These are phyloP conservation scores for Phlegmacium glaucopus DNA, from an alignment of 768 basidiomycete species.

Conservation along the genomic window DNA sequence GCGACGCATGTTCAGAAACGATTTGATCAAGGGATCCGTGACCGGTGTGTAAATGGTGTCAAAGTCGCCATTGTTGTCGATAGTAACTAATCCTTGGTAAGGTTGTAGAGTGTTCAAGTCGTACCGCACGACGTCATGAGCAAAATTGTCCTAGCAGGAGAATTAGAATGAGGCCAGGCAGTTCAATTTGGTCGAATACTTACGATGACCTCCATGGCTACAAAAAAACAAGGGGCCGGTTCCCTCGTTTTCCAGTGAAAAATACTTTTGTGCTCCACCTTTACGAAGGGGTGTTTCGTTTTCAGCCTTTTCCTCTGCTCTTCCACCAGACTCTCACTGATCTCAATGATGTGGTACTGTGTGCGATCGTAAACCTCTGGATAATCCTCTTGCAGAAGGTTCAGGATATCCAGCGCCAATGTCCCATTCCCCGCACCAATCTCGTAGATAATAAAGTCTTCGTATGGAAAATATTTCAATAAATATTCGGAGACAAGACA, in stretches of 20 bases:
- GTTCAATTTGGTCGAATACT: constrained; percentile 29
- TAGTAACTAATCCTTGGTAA: constrained; percentile 76
- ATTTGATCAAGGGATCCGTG: constrained; percentile 78
- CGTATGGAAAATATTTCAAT: constrained; percentile 92
- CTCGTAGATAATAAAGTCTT: constrained; percentile 95
- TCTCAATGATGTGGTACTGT: constrained; percentile 93
- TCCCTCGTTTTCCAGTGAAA: constrained; percentile 81
- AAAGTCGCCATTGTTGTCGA: constrained; percentile 82
- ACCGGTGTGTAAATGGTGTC: constrained; percentile 79
- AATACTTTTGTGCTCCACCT: constrained; percentile 71
- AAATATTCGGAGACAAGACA: constrained; percentile 92
- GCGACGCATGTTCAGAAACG: constrained; percentile 70
- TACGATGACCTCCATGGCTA: constrained; percentile 95
- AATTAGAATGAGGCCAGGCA: background rate
- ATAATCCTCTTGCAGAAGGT: constrained; percentile 70
- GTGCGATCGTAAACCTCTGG: constrained; percentile 94
- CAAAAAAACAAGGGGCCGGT: constrained; percentile 83
- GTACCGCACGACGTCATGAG: constrained; percentile 93
- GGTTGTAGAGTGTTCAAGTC: constrained; percentile 77
- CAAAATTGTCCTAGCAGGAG: constrained; percentile 80
- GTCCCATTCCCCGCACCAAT: constrained; percentile 98
- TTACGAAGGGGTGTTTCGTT: constrained; percentile 61
- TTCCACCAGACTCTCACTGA: constrained; percentile 73
- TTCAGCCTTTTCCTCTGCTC: constrained; percentile 68
- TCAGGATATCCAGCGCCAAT: constrained; percentile 83